Percentiles rank a stretch among this genome's conserved stretches.
Conservation (phyloP, 108 stramenopile genomes). For the Skeletonema costatum region DNA sequence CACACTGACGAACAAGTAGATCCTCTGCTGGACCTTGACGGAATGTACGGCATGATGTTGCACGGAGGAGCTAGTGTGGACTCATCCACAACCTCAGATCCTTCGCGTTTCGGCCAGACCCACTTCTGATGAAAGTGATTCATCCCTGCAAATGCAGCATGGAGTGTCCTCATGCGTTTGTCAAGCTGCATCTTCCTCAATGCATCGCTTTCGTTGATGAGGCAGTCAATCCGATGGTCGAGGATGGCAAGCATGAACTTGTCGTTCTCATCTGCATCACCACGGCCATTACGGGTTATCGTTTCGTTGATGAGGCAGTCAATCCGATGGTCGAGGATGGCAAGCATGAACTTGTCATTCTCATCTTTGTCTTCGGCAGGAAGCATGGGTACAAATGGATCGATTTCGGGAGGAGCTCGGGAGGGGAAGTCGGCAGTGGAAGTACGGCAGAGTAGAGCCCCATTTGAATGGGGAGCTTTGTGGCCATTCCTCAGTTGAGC, state of each 20-base stretch:
- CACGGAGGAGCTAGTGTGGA: conserved; percentile 18
- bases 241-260: no score
- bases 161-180: conserved; percentile 4
- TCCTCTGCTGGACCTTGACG: not conserved
- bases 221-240: no score
- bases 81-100: not conserved
- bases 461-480: conserved; percentile 34
- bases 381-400: conserved; percentile 44
- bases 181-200: not conserved
- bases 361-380: conserved; percentile 27
- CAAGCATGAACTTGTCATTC: conserved; percentile 13
- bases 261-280: no score
- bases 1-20: conserved; percentile 12
- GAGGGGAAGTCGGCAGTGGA: conserved; percentile 32
- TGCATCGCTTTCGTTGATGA: not conserved
- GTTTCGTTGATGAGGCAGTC: conserved; percentile 7
- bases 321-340: conserved; percentile 23
- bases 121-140: conserved; percentile 12
- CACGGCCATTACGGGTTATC: not conserved
- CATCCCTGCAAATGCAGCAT: not conserved
- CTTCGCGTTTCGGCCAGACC: conserved; percentile 17
- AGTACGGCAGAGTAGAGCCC: conserved; percentile 33
- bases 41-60: conserved; percentile 22
- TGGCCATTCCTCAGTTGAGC: conserved; percentile 34
- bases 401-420: conserved; percentile 19